Percentiles rank a stretch among this genome's conserved stretches.
These are phyloP conservation scores for Rubia balearica DNA, from an alignment of 305 asterid species.

Conservation along the genomic window DNA sequence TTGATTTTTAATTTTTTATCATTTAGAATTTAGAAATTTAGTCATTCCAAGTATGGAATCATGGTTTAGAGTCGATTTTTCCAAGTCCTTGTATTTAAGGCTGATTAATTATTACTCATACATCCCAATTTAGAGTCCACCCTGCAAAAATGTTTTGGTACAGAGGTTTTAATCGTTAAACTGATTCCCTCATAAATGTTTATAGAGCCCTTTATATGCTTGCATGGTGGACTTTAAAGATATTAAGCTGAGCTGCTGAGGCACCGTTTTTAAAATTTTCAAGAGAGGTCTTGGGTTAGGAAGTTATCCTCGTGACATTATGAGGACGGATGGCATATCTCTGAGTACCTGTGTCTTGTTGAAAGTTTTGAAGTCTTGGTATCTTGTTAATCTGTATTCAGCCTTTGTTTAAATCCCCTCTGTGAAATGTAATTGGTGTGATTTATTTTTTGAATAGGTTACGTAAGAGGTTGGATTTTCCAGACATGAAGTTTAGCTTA, in stretches of 20 bases:
- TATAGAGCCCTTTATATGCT: not conserved
- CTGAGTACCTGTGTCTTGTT: not conserved
- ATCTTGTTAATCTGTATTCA: not conserved
- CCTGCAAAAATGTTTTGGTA: not conserved
- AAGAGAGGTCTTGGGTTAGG: not conserved
- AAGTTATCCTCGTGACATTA: too few relatives aligned
- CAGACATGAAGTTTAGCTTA: slow-evolving; percentile 63
- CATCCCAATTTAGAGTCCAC: not conserved
- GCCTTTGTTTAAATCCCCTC: not conserved
- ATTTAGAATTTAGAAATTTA: not conserved
- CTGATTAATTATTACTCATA: not conserved
- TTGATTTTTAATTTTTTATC: not conserved
- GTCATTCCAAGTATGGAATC: not conserved
- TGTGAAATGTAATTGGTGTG: not conserved
- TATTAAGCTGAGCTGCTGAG: not conserved
- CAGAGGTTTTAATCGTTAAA: not conserved
- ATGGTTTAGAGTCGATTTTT: not conserved
- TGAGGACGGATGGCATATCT: not conserved
- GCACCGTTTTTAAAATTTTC: not conserved
- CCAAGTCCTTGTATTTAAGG: not conserved
- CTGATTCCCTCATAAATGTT: not conserved
- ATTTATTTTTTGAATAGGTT: slow-evolving; percentile 32
- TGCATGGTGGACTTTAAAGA: not conserved
- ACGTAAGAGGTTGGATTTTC: slow-evolving; percentile 82
- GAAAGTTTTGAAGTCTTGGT: not conserved